Percentiles rank a stretch among this genome's conserved stretches.
phyloP scores from a whole-genome alignment of 2,329 filamentous ascomycete species.

The Penicillium oxalicum region DNA sequence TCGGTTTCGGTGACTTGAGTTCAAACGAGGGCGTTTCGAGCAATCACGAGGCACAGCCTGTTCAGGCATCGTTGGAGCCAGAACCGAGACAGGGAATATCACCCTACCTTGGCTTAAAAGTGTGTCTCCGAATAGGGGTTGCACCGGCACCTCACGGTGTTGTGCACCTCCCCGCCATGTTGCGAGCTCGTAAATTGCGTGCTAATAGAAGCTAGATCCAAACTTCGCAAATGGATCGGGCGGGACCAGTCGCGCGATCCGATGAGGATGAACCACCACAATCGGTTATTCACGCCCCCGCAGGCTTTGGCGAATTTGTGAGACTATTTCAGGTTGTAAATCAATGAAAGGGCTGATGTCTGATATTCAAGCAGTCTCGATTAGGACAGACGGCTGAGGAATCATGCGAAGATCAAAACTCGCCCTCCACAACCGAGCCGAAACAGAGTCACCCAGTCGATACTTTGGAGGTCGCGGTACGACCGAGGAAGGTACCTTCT shows the following conservation, averaged over 20 bases:
- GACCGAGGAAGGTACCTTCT: slow-evolving; percentile 12
- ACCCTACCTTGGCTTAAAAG: slow-evolving; percentile 20
- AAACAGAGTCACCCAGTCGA: slow-evolving; percentile 3
- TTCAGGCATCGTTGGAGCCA: slow-evolving; percentile 3
- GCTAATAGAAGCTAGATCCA: slow-evolving; percentile 24
- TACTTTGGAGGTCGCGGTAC: slow-evolving; percentile 1
- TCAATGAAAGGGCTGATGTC: no score
- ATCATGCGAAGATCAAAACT: slow-evolving; percentile 10
- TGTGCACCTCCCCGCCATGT: not conserved
- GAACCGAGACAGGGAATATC: not conserved
- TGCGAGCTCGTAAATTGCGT: not conserved
- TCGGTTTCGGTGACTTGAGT: not conserved
- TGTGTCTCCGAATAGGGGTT: slow-evolving; percentile 11
- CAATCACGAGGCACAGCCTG: not conserved
- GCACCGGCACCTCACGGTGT: not conserved
- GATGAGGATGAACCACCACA: slow-evolving; percentile 66
- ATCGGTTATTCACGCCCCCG: slow-evolving; percentile 86
- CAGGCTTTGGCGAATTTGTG: slow-evolving; percentile 77
- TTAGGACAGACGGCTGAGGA: slow-evolving; percentile 3
- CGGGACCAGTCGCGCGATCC: slow-evolving; percentile 34
- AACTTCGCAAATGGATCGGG: slow-evolving; percentile 18
- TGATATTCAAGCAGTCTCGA: not conserved
- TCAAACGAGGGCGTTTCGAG: not conserved
- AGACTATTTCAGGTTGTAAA: slow-evolving; percentile 22
- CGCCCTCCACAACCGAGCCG: slow-evolving; percentile 5